Evolutionary conservation across 495 filamentous ascomycete species (phyloP), one percentile per base, ranked within the genome.

Genomic region (Xylaria bambusicola): DNA sequence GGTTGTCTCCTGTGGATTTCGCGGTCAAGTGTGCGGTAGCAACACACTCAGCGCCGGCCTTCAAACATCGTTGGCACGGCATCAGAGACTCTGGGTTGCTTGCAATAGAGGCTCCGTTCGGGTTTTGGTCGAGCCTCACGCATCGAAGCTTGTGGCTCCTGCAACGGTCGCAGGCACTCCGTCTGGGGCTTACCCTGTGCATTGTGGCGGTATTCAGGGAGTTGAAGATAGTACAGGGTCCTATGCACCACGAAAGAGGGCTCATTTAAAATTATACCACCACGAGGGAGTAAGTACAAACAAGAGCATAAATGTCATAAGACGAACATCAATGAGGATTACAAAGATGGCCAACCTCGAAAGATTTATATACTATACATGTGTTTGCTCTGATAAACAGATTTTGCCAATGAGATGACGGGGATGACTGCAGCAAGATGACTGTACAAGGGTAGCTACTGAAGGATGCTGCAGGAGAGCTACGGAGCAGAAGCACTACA

Each of bases 131-230:
- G 2, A 51, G 29, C 20, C 48, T 20, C 17, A 51, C 48, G 18
- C 48, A 51, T 21, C 48, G 48, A 36, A 51, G 48, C 36, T 51
- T 51, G 18, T 51, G 48, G 26, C 13, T 23, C 31, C 27, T 35
- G n/a, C 48, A 51, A 35, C 48, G 48, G 48, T 51, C 48, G 23
- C 48, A 51, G 23, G 48, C 48, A 15, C 48, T 51, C 36, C 48
- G 48, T 23, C 48, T 26, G 48, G 17, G 17, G 48, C 48, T 51
- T 7, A 51, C 48, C 18, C 48, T 20, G 10, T 51, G 48, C 48
- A 51, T 51, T 20, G 48, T 17, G 29, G 36, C 27, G 29, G 42
- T 45, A 45, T 2, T 23, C 17, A 20, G 42, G 42, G 8, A 42
- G 17, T 7, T 23, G 23, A 45, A n/a, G n/a, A 8, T 21, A 45